phyloP scores from a whole-genome alignment of 176 grass and related monocot genomes.

The Chloris gayana region DNA sequence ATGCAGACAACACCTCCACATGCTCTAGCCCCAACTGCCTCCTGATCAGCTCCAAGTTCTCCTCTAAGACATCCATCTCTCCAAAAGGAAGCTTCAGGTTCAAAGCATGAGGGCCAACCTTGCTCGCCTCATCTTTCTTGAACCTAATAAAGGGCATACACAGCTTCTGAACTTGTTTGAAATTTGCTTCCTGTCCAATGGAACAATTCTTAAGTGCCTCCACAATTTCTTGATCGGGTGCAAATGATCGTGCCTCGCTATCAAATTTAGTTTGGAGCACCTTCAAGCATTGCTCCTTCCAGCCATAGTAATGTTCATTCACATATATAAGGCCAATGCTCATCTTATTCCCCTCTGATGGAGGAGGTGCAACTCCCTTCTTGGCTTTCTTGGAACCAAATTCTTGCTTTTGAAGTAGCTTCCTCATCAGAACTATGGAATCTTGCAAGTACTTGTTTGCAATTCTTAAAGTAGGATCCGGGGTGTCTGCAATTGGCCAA shows the following conservation, averaged over 20 bases:
- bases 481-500: conserved; percentile 54
- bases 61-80: conserved; percentile 61
- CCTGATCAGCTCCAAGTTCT: conserved; percentile 69
- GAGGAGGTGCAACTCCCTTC: conserved; percentile 52
- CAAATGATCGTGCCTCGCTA: conserved; percentile 47
- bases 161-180: conserved; percentile 74
- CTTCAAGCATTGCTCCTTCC: conserved; percentile 77
- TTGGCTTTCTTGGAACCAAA: conserved; percentile 73
- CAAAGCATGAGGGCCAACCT: conserved; percentile 54
- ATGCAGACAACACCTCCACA: conserved; percentile 51
- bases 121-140: conserved; percentile 65
- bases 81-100: conserved; percentile 77
- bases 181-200: conserved; percentile 53
- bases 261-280: conserved; percentile 66
- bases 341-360: conserved; percentile 52
- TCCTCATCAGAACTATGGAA: conserved; percentile 70
- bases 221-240: conserved; percentile 63
- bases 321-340: conserved; percentile 64
- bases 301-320: conserved; percentile 78
- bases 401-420: conserved; percentile 76
- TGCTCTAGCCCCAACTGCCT: conserved; percentile 67
- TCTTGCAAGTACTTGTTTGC: conserved; percentile 86
- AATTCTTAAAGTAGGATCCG: conserved; percentile 58
- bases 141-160: conserved; percentile 85
- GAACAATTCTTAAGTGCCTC: conserved; percentile 52